Base-by-base conservation (phyloP, 139 green algal species). In the Desmodesmus armatus region DNA sequence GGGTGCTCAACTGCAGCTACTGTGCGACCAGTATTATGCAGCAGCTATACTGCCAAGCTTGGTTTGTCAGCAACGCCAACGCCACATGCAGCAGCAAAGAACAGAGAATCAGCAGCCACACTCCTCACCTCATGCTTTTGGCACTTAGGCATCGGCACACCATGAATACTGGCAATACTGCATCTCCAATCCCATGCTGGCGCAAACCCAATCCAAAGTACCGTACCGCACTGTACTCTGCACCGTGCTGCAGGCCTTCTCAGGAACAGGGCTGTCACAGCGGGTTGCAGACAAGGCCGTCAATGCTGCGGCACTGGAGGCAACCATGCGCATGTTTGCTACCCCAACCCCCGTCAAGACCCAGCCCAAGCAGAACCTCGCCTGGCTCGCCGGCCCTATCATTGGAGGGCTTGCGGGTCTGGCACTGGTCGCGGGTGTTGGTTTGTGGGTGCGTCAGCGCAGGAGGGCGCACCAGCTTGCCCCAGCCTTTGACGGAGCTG, bases 381-480 rank as follows among this genome's bases (percentile, higher is more conserved):
- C 17, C 2, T 82, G 76, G 76, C 55, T 82, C 0, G 76, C 76
- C 15, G 76, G 51, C 3, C 44, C 60, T 21, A 55, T 82, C 13
- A 60, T 82, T 31, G 55, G 55, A 29, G 76, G 53, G 0, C 9
- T 53, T n/a, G 37, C 40, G 4, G 47, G 63, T 29, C 2, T 82
- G 4, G 29, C 74, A 7, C 31, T 47, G 19, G 31, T 67, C 27
- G 74, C 11, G 11, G 51, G 40, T 25, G 29, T 29, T 31, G 41
- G n/a, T 27, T 69, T 62, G 74, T 82, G 74, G 74, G 11, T 69
- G 17, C 25, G 37, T 21, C 25, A 69, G 60, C 60, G n/a, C n/a
- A 37, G n/a, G n/a, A n/a, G n/a, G n/a, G n/a, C n/a, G n/a, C n/a
- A n/a, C n/a, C n/a, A n/a, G n/a, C n/a, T n/a, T n/a, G n/a, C n/a